Conservation (phyloP, 139 green algal species). For the Haematococcus sp. region DNA sequence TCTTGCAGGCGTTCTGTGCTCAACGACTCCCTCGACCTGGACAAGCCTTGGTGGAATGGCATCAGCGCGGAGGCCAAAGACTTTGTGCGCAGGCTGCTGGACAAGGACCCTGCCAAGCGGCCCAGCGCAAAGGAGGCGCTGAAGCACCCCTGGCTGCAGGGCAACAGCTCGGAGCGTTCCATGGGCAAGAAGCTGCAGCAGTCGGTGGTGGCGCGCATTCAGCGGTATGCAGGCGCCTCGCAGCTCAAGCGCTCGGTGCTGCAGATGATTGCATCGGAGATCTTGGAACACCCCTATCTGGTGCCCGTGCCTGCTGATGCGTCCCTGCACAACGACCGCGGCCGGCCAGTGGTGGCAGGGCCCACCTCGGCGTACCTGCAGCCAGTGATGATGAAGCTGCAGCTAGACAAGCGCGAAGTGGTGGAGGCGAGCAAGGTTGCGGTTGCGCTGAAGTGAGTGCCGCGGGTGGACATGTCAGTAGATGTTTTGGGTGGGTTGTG, state of each 20-base stretch:
- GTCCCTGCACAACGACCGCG: background rate
- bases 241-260: conserved; percentile 78
- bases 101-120: conserved; percentile 62
- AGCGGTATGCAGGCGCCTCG: conserved; percentile 64
- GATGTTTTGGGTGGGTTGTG: no score
- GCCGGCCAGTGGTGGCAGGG: conserved; percentile 5
- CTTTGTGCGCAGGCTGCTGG: conserved; percentile 73
- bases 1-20: conserved; percentile 29
- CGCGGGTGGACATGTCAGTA: no score
- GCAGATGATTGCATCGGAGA: conserved; percentile 79
- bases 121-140: conserved; percentile 64
- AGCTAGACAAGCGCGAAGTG: conserved; percentile 3
- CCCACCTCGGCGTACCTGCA: conserved; percentile 8
- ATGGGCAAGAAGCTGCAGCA: conserved; percentile 40
- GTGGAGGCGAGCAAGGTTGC: conserved; percentile 1
- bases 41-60: conserved; percentile 61
- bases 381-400: conserved; percentile 15
- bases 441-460: no score
- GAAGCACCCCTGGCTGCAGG: conserved; percentile 31
- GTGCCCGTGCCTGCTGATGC: background rate
- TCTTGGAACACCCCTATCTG: conserved; percentile 43
- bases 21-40: conserved; percentile 35
- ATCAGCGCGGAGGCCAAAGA: conserved; percentile 78
- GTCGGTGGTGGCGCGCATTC: conserved; percentile 77
- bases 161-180: conserved; percentile 28